Evolutionary conservation across 176 grass and related monocot genomes (phyloP), one percentile per base, ranked within the genome.

Genomic region (Aegilops longissima): DNA sequence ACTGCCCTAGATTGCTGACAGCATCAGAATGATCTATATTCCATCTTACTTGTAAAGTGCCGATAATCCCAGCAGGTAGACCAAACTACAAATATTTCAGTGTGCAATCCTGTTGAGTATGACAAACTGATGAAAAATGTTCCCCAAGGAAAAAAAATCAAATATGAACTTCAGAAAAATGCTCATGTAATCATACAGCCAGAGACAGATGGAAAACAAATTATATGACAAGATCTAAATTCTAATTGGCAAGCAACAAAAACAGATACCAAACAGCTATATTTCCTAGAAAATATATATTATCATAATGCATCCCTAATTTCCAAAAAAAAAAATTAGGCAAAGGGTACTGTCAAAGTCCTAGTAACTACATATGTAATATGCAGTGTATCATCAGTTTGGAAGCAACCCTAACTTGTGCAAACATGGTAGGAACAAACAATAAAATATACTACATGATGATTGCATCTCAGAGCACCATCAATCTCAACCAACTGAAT

Each of bases 51-150:
- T 91, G 89, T 91, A 87, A 80, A 87, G 44, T 84, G 89, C 81
- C 89, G 89, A 91, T 80, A 87, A 84, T 91, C 89, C 89, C 85
- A 91, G 89, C 85, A 84, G 81, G 85, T 76, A 84, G 85, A 87
- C 85, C 85, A 91, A 87, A 91, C 82, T 80, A 91, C 86, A 87
- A 87, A 87, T 84, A 68, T 91, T 84, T 91, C 89, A 88, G 76
- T 87, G 89, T 91, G 89, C 89, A 91, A 91, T 84, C 89, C 89
- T 91, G 89, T 91, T 87, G 81, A 91, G 89, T 87, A 91, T 80
- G 58, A 87, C 89, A 91, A 84, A 91, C 21, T 88, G 76, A 91
- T 91, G 89, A 91, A 91, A 83, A 84, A 80, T 81, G 30, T 81
- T 91, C 61, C 85, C 89, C 81, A 88, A 7, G 65, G 58, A 91